These are phyloP conservation scores for Lichtheimia corymbifera DNA, from an alignment of 371 early-diverging fungal species.

Conservation along the genomic window DNA sequence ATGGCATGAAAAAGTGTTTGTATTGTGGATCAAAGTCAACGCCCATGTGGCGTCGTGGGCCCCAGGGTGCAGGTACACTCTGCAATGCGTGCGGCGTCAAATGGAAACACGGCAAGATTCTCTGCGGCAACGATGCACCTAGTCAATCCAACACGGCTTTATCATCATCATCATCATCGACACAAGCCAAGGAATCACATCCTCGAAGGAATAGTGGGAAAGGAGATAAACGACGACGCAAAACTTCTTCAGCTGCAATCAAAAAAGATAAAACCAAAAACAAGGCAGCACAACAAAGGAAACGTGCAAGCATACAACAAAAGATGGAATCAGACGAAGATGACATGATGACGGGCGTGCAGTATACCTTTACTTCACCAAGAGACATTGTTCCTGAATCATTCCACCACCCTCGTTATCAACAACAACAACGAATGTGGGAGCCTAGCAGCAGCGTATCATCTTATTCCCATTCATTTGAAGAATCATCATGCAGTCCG, in stretches of 20 bases:
- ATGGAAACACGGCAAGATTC: conserved; percentile 77
- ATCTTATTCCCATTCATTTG: conserved; percentile 9
- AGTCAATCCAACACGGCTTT: background rate
- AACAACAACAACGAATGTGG: background rate
- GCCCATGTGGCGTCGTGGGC: conserved; percentile 92
- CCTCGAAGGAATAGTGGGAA: no score
- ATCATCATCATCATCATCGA: background rate
- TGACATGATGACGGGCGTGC: conserved; percentile 10
- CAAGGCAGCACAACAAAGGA: background rate
- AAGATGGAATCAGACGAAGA: conserved; percentile 13
- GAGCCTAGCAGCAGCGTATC: conserved; percentile 4
- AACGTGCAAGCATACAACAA: background rate
- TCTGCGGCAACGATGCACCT: conserved; percentile 28
- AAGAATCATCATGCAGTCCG: conserved; percentile 9
- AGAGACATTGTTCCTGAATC: conserved; percentile 6
- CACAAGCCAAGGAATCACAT: background rate
- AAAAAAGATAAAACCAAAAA: background rate
- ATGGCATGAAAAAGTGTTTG: conserved; percentile 51
- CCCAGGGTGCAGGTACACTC: conserved; percentile 75
- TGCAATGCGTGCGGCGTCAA: conserved; percentile 94
- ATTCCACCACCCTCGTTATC: background rate
- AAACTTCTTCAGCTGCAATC: background rate
- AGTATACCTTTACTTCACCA: conserved; percentile 2
- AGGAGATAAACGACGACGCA: background rate
- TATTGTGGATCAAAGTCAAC: conserved; percentile 84